phyloP scores from a whole-genome alignment of 2,329 filamentous ascomycete genomes.

The Tolypocladium tropicale region DNA sequence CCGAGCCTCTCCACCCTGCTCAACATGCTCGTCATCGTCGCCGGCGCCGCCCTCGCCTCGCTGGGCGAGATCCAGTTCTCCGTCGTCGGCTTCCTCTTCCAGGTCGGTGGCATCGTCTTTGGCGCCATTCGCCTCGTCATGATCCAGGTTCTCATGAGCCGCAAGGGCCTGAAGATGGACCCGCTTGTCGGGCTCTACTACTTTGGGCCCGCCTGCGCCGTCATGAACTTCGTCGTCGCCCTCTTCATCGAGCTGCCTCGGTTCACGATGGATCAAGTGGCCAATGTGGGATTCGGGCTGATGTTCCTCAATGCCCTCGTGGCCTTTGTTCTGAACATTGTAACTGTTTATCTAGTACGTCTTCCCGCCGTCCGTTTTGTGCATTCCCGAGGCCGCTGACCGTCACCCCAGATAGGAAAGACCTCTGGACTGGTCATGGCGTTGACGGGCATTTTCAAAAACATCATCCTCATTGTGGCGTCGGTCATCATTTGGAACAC shows the following conservation, averaged over 20 bases:
- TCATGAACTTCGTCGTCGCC: conserved; percentile 67
- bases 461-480: conserved; percentile 68
- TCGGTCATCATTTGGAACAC: conserved; percentile 74
- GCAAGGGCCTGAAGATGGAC: conserved; percentile 74
- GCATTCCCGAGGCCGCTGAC: conserved; percentile 7
- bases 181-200: conserved; percentile 83
- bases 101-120: conserved; percentile 66
- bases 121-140: conserved; percentile 76
- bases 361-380: too few relatives aligned
- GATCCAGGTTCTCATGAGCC: conserved; percentile 73
- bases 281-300: conserved; percentile 52
- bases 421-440: conserved; percentile 81
- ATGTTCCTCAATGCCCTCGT: conserved; percentile 64
- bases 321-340: conserved; percentile 72
- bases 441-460: conserved; percentile 77
- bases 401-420: conserved; percentile 61
- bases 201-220: conserved; percentile 74
- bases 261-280: conserved; percentile 57
- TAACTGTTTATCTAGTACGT: conserved; percentile 73
- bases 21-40: conserved; percentile 41
- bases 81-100: conserved; percentile 54
- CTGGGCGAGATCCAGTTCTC: conserved; percentile 60
- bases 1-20: conserved; percentile 32
- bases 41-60: conserved; percentile 41
- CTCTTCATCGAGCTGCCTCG: conserved; percentile 56